These are phyloP conservation scores for Meira miltonrushii DNA, from an alignment of 1,284 basidiomycete species.

Conservation along the genomic window DNA sequence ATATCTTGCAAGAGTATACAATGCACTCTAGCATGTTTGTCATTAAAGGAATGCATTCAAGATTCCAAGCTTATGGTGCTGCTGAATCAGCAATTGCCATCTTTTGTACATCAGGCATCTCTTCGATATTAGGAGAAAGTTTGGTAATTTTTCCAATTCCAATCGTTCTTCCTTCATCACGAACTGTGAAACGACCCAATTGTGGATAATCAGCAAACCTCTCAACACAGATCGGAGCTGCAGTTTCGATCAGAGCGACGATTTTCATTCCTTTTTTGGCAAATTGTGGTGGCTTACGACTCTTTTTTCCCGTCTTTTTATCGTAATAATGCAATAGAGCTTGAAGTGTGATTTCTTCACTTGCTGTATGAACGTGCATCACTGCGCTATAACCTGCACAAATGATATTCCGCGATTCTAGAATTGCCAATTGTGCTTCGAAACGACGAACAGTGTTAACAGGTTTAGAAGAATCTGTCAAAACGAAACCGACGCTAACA, in stretches of 20 bases:
- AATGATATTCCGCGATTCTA: constrained; percentile 52
- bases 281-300: constrained; percentile 47
- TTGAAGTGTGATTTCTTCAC: constrained; percentile 42
- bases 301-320: constrained; percentile 53
- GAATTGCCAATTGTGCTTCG: constrained; percentile 51
- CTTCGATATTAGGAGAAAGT: constrained; percentile 33
- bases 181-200: constrained; percentile 49
- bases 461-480: constrained; percentile 41
- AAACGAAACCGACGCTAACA: constrained; percentile 44
- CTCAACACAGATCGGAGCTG: constrained; percentile 46
- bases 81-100: constrained; percentile 9
- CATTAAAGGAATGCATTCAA: too few relatives aligned
- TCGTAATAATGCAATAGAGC: constrained; percentile 52
- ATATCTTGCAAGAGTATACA: too few relatives aligned
- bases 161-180: constrained; percentile 49
- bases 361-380: constrained; percentile 48
- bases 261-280: constrained; percentile 49
- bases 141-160: constrained; percentile 52
- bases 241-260: constrained; percentile 48
- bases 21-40: too few relatives aligned
- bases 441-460: constrained; percentile 49
- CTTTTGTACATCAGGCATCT: constrained; percentile 39
- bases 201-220: constrained; percentile 51
- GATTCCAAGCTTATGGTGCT: not conserved
- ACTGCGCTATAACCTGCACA: constrained; percentile 50